Conservation (phyloP, 768 basidiomycete species). For the Leccinum boreale region DNA sequence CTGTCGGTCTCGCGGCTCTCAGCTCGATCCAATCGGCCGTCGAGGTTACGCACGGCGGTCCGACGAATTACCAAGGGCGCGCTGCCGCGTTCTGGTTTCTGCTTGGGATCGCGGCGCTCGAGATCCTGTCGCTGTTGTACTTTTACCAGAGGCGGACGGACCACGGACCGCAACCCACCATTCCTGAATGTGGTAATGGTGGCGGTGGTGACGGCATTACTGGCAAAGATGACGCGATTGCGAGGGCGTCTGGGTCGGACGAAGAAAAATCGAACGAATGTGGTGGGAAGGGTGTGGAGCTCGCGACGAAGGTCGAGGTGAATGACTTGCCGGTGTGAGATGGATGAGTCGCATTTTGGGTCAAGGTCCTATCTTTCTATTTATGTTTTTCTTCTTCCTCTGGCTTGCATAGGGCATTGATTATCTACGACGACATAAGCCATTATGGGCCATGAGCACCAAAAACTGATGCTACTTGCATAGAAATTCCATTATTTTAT, state of each 20-base stretch:
- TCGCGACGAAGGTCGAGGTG: background rate
- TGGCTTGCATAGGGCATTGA: background rate
- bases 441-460: background rate
- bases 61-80: conserved; percentile 37
- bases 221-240: background rate
- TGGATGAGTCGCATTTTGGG: background rate
- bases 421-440: background rate
- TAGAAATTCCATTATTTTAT: background rate
- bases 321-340: background rate
- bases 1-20: conserved; percentile 47
- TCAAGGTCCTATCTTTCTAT: background rate
- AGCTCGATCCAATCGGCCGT: conserved; percentile 49
- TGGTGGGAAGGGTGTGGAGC: background rate
- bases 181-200: background rate
- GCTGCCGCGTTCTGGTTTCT: conserved; percentile 46
- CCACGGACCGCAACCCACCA: background rate
- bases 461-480: background rate
- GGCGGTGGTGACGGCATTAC: background rate
- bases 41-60: conserved; percentile 32
- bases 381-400: background rate
- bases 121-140: conserved; percentile 29
- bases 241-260: background rate
- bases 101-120: conserved; percentile 34
- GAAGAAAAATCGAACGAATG: background rate
- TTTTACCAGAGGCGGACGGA: conserved; percentile 33